Evolutionary conservation across 495 filamentous ascomycete species (phyloP).

Genomic region (Tuber microsphaerosporum): DNA sequence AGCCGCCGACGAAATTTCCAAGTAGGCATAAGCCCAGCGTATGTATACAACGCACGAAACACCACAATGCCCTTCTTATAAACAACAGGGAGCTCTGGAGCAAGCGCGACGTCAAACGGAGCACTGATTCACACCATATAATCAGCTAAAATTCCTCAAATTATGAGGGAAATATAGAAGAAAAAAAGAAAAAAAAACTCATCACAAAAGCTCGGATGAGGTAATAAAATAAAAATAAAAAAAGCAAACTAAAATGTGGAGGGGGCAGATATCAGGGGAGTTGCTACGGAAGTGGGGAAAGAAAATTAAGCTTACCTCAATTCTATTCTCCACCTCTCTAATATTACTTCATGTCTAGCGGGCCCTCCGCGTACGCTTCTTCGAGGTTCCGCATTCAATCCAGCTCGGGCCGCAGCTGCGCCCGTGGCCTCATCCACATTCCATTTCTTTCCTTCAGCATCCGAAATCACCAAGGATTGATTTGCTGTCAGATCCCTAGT

Average conservation of each 20-base stretch:
- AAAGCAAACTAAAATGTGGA: neutral
- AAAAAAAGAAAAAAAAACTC: conserved; percentile 6
- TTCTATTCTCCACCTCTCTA: conserved; percentile 86
- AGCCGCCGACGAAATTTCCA: conserved; percentile 76
- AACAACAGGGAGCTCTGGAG: conserved; percentile 63
- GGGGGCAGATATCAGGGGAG: neutral
- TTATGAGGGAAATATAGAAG: conserved; percentile 1
- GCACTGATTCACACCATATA: conserved; percentile 13
- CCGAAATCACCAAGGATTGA: conserved; percentile 77
- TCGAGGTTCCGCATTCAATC: conserved; percentile 47
- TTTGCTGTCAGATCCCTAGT: conserved; percentile 69
- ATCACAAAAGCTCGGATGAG: neutral
- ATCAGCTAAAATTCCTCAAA: conserved; percentile 7
- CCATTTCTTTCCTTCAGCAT: conserved; percentile 84
- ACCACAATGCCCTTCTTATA: conserved; percentile 95
- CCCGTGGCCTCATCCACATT: conserved; percentile 80
- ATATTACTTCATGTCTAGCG: conserved; percentile 59
- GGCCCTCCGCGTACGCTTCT: conserved; percentile 47
- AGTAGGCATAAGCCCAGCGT: conserved; percentile 72
- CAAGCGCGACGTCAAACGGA: conserved; percentile 32
- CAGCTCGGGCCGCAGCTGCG: conserved; percentile 49
- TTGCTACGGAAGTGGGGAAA: neutral
- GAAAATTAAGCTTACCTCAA: conserved; percentile 47
- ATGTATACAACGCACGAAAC: conserved; percentile 85
- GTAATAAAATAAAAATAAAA: conserved; percentile 5